phyloP scores from a whole-genome alignment of 129 eudicot genomes.

The Dittrichia graveolens region DNA sequence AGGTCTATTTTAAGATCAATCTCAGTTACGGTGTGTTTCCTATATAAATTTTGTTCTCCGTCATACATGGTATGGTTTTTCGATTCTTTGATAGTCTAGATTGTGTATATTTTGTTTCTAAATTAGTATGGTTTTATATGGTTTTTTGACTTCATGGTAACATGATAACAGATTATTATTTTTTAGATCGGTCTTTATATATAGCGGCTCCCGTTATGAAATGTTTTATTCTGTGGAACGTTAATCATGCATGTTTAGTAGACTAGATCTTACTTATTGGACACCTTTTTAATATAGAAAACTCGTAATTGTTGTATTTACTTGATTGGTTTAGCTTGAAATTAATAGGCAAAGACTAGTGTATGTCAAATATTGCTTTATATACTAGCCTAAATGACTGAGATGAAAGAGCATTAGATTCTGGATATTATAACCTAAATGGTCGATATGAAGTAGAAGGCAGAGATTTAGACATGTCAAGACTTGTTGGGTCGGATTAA shows the following conservation, averaged over 20 bases:
- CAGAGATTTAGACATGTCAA: too few species aligned
- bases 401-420: neutral
- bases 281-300: neutral
- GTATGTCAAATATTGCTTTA: too few species aligned
- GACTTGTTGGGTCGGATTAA: too few species aligned
- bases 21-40: neutral
- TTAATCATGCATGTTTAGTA: neutral
- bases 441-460: too few species aligned
- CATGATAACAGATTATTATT: neutral
- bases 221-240: neutral
- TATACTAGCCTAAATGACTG: too few species aligned
- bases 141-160: too few species aligned
- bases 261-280: neutral
- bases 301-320: neutral
- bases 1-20: slow-evolving; percentile 11
- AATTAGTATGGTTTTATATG: slow-evolving; percentile 7
- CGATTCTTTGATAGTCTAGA: slow-evolving; percentile 6
- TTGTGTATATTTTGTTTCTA: slow-evolving; percentile 11
- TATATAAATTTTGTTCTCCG: neutral
- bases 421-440: neutral
- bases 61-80: neutral
- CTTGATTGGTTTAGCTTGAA: neutral
- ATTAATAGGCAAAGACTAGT: neutral
- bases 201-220: neutral
- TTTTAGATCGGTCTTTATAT: neutral